phyloP scores from a whole-genome alignment of 176 grass and related monocot species.

The Eragrostis curvula region DNA sequence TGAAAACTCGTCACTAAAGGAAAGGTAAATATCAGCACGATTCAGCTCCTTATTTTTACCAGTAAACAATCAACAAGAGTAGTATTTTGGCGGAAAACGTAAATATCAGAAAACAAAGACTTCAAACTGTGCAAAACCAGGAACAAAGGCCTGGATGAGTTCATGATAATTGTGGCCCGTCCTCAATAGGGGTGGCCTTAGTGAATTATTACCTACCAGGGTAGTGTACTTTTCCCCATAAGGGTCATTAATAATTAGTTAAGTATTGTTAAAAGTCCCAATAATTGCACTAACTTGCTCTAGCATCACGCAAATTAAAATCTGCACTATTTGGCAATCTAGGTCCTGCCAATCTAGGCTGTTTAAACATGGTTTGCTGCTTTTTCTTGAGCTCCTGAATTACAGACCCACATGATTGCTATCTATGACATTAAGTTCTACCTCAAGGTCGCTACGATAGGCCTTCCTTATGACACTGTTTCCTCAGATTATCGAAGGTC shows the following conservation, averaged over 20 bases:
- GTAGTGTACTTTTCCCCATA: not conserved
- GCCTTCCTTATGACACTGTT: slow-evolving; percentile 38
- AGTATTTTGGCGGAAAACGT: not conserved
- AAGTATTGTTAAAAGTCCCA: not conserved
- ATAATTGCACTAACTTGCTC: not conserved
- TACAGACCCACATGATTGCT: slow-evolving; percentile 2
- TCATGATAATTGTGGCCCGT: not conserved
- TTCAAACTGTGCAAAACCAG: not conserved
- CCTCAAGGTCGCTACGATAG: not conserved
- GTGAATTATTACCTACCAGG: not conserved
- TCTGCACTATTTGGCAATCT: not conserved
- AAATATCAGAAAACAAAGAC: not conserved
- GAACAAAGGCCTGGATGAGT: not conserved
- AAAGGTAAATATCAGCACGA: slow-evolving; percentile 62
- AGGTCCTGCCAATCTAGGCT: not conserved
- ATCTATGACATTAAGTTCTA: slow-evolving; percentile 23
- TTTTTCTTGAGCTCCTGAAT: not conserved
- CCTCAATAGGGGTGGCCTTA: not conserved
- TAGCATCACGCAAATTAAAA: not conserved
- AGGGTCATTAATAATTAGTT: not conserved
- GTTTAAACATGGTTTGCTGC: not conserved
- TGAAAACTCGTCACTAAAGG: slow-evolving; percentile 75
- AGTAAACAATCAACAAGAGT: not conserved
- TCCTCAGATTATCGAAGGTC: slow-evolving; percentile 60
- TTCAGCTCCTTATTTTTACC: slow-evolving; percentile 25